phyloP scores from a whole-genome alignment of 2,329 filamentous ascomycete species.

The Ilyonectria sp. region DNA sequence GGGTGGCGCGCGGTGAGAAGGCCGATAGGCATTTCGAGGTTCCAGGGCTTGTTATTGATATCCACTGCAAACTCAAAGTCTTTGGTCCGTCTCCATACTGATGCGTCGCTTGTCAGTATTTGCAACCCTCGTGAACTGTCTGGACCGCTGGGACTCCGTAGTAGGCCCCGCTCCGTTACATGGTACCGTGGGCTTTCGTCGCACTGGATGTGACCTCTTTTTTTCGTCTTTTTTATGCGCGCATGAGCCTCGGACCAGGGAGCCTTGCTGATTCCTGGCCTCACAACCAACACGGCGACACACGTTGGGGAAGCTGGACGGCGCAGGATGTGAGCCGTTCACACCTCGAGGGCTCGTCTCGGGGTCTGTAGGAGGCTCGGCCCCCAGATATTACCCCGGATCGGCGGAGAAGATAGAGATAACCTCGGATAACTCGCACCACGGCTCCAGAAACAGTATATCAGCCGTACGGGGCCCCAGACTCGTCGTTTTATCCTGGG shows the following conservation, averaged over 20 bases:
- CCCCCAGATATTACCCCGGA: conserved; percentile 37
- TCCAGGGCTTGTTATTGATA: neutral
- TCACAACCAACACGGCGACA: neutral
- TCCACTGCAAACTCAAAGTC: neutral
- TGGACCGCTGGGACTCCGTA: neutral
- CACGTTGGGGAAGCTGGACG: neutral
- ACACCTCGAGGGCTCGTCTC: neutral
- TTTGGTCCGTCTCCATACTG: neutral
- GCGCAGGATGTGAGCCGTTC: neutral
- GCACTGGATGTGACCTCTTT: conserved; percentile 1
- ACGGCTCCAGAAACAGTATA: conserved; percentile 30
- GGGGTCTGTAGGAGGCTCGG: neutral
- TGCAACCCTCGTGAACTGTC: conserved; percentile 1
- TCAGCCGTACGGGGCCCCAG: conserved; percentile 37
- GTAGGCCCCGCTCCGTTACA: conserved; percentile 4
- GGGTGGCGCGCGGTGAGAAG: neutral
- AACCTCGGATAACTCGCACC: conserved; percentile 29
- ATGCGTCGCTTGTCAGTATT: conserved; percentile 2
- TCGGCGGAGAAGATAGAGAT: conserved; percentile 29
- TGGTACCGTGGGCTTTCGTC: neutral
- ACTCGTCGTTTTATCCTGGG: conserved; percentile 20
- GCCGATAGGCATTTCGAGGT: neutral
- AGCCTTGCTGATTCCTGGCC: neutral
- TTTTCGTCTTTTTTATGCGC: conserved; percentile 2
- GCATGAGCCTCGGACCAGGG: neutral